Evolutionary conservation across 768 basidiomycete genomes (phyloP), one percentile per base, ranked within the genome.

Genomic region (Boletus speciosus): DNA sequence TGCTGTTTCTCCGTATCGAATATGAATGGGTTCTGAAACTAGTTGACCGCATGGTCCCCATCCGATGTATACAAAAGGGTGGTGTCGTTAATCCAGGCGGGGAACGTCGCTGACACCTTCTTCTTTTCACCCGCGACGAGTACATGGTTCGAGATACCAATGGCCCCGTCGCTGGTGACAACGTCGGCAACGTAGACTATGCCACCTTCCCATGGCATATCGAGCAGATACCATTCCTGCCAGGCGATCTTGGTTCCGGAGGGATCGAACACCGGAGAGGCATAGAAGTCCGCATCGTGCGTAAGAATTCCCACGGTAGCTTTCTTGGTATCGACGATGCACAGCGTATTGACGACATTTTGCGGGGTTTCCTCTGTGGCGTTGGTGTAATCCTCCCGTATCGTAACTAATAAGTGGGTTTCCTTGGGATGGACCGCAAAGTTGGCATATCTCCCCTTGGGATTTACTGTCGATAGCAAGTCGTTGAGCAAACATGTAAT

Each of bases 121-220:
- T 67, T 65, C 31, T 66, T 66, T 53, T 77, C 67, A 4, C 84
- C 84, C 0, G 82, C 82, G 12, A 88, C 75, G 16, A 70, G 68
- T 16, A 61, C 67, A 2, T 14, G 32, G 2, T 61, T 35, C 49
- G 77, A 73, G 19, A 82, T 49, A 6, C 57, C 46, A 16, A 80
- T 31, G 5, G 5, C 9, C 16, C 35, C 51, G 0, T 12, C 8
- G 0, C 37, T 14, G 15, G 49, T 9, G 8, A 23, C 16, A 15
- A 84, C 66, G 11, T 78, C 68, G 0, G 78, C 85, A 43, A 83
- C 63, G 60, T 76, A 73, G 54, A 88, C 70, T 51, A 79, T 69
- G 5, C 75, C 70, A 12, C 81, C 82, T 60, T 84, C 78, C 84
- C 84, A 90, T 4, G 87, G 81, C 83, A 85, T 83, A 59, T 82